Conservation (phyloP, 2,329 filamentous ascomycete genomes). For the Exutisphaerella laricina region DNA sequence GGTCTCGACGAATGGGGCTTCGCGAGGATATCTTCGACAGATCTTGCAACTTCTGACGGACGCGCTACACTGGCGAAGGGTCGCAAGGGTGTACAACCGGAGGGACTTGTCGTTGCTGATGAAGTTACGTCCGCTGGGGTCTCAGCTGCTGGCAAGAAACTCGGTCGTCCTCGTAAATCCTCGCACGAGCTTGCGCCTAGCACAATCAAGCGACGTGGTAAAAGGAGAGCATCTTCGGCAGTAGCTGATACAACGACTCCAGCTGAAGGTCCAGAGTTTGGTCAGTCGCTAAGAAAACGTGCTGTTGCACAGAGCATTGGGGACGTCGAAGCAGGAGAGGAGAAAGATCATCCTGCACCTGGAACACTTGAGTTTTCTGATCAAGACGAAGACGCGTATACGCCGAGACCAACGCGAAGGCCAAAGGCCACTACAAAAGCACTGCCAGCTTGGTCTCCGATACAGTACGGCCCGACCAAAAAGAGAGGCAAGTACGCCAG, state of each 20-base stretch:
- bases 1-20: constrained; percentile 47
- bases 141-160: not conserved
- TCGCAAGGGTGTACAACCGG: constrained; percentile 8
- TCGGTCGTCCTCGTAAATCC: not conserved
- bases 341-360: no score
- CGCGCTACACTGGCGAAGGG: constrained; percentile 38
- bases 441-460: constrained; percentile 5
- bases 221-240: not conserved
- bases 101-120: not conserved
- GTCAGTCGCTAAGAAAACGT: not conserved
- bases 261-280: not conserved
- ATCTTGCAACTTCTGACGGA: constrained; percentile 38
- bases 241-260: not conserved
- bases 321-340: not conserved
- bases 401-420: not conserved
- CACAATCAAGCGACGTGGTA: not conserved
- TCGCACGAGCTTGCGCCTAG: not conserved
- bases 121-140: no score
- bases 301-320: not conserved
- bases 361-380: not conserved
- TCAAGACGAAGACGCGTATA: not conserved
- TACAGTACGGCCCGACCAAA: constrained; percentile 11
- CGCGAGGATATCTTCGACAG: constrained; percentile 30
- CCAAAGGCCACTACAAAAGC: not conserved
- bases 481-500: constrained; percentile 2